Base-by-base conservation (phyloP, 2,329 filamentous ascomycete genomes). In the Aspergillus aculeatus region DNA sequence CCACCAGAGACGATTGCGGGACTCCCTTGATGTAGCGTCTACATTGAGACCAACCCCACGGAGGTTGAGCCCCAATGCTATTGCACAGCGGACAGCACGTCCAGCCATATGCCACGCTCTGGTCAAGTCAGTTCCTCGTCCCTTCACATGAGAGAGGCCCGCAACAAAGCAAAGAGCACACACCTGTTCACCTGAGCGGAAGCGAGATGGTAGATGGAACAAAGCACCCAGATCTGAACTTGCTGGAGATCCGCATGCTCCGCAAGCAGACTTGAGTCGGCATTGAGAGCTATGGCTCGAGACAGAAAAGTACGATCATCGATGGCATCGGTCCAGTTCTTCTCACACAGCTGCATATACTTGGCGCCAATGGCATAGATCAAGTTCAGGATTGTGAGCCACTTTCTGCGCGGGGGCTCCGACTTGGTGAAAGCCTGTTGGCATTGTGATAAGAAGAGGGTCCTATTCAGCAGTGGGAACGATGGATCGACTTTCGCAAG, bases 1-100 rank as follows among this genome's bases (percentile, higher is more conserved):
- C 72, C 75, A 78, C 77, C 77, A 79, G 1, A 78, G 69, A 26
- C 74, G 68, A 54, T 75, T 75, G 5, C 76, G 72, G 35, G 71
- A 69, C 62, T 77, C 75, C 57, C 75, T 78, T n/a, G 75, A 73
- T 6, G 68, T 64, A 31, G 72, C 68, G 16, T 71, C 64, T 21
- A 76, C 69, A 16, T 67, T 67, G 3, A 64, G 61, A 38, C 73
- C 76, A 19, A 72, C 69, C 50, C 73, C 77, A 26, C 71, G 72
- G 29, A 79, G 63, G 50, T 79, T 76, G 53, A 79, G 67, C 1
- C 76, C 77, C 59, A 79, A 63, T 0, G 75, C 70, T 26, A 73
- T 68, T 1, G 76, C 74, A 24, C 71, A 75, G 51, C 77, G 71
- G n/a, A 77, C 65, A 2, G 76, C 76, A 26, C 75, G 50, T 2